Evolutionary conservation across 352 stramenopile species (phyloP), one percentile per base, ranked within the genome.

Genomic region (Phytophthora meadii): DNA sequence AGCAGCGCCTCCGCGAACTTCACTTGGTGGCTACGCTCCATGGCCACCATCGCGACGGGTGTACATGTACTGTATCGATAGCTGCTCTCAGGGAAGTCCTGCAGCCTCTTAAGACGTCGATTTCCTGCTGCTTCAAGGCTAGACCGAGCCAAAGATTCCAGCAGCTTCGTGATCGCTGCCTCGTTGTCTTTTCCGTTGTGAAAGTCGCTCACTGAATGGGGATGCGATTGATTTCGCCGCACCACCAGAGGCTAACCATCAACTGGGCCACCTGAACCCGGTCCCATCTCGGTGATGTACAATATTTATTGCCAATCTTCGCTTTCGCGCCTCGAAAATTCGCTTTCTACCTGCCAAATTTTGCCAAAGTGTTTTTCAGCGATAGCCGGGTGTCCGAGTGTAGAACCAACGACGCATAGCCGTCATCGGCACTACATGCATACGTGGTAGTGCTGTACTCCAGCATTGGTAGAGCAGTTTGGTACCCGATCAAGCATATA

Each of bases 321-420:
- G 5, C 7, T 42, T 42, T 17, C 14, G 14, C 42, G 19, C 42
- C 42, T 46, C 6, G 40, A 46, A 46, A 46, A 14, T 46, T 46
- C n/a, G 27, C n/a, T 25, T 46, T 46, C n/a, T 42, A 14, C 36
- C 11, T 42, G 36, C 36, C 36, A 42, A 42, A 42, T 42, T 42
- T 42, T 42, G 36, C 36, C 11, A 19, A 17, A 17, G 36, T 34
- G 6, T 34, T 8, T 34, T 34, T 11, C 30, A 34, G 8, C 30
- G 30, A 34, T 11, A 34, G 30, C 30, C 30, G 30, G 27, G 27
- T 30, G 27, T 30, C 27, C 5, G 27, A 30, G 27, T 30, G 27
- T 8, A 34, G 28, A 34, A 11, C 30, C 7, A 34, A 34, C 28
- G 28, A 10, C 28, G 10, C 28, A 34, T 34, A 10, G 5, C 5